phyloP scores from a whole-genome alignment of 2,329 filamentous ascomycete genomes.

The Diaporthe sp. region DNA sequence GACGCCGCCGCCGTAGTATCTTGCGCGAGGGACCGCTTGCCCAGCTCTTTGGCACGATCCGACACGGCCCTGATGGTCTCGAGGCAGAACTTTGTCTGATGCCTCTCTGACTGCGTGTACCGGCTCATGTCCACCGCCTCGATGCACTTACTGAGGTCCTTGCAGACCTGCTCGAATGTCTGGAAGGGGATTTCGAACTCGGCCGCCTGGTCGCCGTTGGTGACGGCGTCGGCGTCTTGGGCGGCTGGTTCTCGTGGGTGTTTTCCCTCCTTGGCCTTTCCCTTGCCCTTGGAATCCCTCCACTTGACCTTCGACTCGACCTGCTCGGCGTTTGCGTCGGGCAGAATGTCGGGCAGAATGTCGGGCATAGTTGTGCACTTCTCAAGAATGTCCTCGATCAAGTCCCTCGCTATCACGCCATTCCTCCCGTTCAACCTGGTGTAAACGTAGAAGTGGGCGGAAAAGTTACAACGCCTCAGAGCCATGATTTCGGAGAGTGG shows the following conservation, averaged over 20 bases:
- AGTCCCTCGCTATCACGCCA: neutral
- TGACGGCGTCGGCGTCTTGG: neutral
- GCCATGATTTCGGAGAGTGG: slow-evolving; percentile 2
- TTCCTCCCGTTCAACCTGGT: neutral
- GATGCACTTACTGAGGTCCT: neutral
- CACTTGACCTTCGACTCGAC: too few relatives aligned
- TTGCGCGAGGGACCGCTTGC: too few relatives aligned
- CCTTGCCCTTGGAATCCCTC: neutral
- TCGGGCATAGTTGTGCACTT: neutral
- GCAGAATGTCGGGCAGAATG: neutral
- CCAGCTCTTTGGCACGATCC: neutral
- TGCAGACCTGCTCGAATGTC: neutral
- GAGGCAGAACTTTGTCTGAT: neutral
- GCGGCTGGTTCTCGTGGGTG: neutral
- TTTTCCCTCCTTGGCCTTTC: neutral
- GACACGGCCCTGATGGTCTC: neutral
- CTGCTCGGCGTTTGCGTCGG: neutral
- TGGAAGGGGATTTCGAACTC: neutral
- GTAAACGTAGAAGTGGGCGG: slow-evolving; percentile 1
- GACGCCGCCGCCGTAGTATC: neutral
- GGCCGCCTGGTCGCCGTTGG: neutral
- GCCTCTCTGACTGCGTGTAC: too few relatives aligned
- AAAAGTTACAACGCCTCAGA: neutral
- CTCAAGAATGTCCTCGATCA: neutral
- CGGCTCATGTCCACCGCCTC: neutral